Base-by-base conservation (phyloP, 1,284 basidiomycete genomes). In the Ustilago xerochloae region DNA sequence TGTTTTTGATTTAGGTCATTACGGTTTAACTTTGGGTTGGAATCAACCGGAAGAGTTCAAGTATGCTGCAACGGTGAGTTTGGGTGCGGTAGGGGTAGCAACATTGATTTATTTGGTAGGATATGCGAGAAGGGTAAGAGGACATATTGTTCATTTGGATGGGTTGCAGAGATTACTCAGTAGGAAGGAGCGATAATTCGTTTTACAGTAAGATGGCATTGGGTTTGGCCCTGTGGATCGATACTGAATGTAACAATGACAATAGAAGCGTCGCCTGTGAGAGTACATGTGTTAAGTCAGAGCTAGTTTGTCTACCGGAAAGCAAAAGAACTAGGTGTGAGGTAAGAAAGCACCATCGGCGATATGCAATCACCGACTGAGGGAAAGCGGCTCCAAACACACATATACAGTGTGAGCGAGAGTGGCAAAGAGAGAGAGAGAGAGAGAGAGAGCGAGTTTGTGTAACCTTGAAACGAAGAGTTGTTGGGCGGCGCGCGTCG, bases 121-220 rank as follows among this genome's bases (percentile, higher is more conserved):
- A 30, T 81, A 81, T 38, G 78, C 78, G 2, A 55, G 78, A 2
- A 39, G 76, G 16, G 73, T 79, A 1, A 64, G 79, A 7, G 79
- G 79, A 9, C 79, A 81, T 33, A 58, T 81, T 33, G 53, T 81
- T 6, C 79, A 81, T 46, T 52, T 81, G 13, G 78, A 78, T 9
- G 62, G 68, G 8, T 32, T 74, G 43, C 62, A 69, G 36, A 46
- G 62, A 16, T 46, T 69, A 35, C 61, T 74, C 22, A 64, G 64
- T 18, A 48, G 70, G 2, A 73, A 73, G 49, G 70, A 64, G 24
- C 58, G 65, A 24, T 67, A 55, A 60, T 22, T 6, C 16, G 10
- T 12, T 36, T 29, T 16, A 6, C 4, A 47, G 16, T 10, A 29
- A 16, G 24, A 39, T 16, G 20, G 6, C 18, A 10, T 3, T 15